Evolutionary conservation across 208 protist species (phyloP).

Genomic region (Acanthamoeba culbertsoni): DNA sequence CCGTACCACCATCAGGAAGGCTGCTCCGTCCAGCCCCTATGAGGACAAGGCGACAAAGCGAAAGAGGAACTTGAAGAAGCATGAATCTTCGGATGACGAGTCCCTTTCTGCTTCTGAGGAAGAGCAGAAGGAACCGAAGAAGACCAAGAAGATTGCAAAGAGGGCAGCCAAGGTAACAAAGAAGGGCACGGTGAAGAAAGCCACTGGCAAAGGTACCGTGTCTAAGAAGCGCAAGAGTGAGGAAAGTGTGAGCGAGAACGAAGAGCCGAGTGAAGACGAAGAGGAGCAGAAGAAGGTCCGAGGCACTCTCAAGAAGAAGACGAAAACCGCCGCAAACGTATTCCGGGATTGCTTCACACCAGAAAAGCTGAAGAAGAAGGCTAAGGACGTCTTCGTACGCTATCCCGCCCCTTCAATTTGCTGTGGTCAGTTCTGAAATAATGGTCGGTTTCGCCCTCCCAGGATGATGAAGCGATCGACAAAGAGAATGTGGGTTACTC

Average conservation of each 20-base stretch:
- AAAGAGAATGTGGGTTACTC: background rate
- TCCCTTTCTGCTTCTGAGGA: background rate
- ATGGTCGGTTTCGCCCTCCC: no score
- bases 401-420: no score
- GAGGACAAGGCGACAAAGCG: no score
- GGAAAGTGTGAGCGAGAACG: background rate
- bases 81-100: no score
- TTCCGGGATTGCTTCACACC: background rate
- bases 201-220: background rate
- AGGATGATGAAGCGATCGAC: background rate
- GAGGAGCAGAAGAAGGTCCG: no score
- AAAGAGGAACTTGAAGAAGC: no score
- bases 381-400: no score
- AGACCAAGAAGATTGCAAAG: no score
- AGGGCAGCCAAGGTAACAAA: background rate
- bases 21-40: no score
- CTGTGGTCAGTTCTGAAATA: no score
- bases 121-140: background rate
- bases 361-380: no score
- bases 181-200: background rate
- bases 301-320: background rate
- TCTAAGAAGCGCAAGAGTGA: background rate
- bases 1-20: no score
- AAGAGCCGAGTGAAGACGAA: background rate
- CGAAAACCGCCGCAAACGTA: background rate